A percentile compares a stretch with the other conserved stretches of the same genome.
Conservation (phyloP, 108 stramenopile species). For the Cyclotella kingstonii region DNA sequence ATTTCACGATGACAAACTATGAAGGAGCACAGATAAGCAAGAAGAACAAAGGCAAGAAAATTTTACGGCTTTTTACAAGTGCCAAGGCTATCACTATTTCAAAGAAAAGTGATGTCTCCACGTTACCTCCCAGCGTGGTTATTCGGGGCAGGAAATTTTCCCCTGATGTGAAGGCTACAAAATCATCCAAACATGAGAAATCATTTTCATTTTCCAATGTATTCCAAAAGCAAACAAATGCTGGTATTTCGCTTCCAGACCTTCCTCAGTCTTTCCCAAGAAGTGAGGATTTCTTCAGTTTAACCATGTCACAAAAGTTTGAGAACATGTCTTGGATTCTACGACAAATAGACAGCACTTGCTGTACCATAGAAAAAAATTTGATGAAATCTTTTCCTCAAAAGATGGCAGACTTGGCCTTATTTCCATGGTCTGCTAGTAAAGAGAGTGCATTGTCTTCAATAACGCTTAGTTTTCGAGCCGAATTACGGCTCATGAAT, state of each 20-base stretch:
- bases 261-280: background rate
- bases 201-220: slow-evolving; percentile 35
- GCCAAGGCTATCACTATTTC: slow-evolving; percentile 9
- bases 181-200: slow-evolving; percentile 3
- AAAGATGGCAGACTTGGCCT: slow-evolving; percentile 80
- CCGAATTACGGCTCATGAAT: slow-evolving; percentile 49
- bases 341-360: slow-evolving; percentile 62
- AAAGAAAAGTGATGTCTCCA: slow-evolving; percentile 6
- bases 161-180: no score
- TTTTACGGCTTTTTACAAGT: slow-evolving; percentile 23
- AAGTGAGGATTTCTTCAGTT: background rate
- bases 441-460: slow-evolving; percentile 70
- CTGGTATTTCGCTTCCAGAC: background rate
- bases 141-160: no score
- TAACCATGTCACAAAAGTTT: slow-evolving; percentile 35
- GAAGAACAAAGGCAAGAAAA: slow-evolving; percentile 23
- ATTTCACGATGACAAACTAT: background rate
- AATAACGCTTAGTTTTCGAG: slow-evolving; percentile 63
- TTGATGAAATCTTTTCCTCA: slow-evolving; percentile 71
- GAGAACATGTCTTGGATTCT: slow-evolving; percentile 66
- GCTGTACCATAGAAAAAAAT: slow-evolving; percentile 63
- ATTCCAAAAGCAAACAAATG: slow-evolving; percentile 26
- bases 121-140: background rate
- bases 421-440: slow-evolving; percentile 73
- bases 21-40: slow-evolving; percentile 17